These are phyloP conservation scores for Penicillium palitans DNA, from an alignment of 2,329 filamentous ascomycete species.

Conservation along the genomic window DNA sequence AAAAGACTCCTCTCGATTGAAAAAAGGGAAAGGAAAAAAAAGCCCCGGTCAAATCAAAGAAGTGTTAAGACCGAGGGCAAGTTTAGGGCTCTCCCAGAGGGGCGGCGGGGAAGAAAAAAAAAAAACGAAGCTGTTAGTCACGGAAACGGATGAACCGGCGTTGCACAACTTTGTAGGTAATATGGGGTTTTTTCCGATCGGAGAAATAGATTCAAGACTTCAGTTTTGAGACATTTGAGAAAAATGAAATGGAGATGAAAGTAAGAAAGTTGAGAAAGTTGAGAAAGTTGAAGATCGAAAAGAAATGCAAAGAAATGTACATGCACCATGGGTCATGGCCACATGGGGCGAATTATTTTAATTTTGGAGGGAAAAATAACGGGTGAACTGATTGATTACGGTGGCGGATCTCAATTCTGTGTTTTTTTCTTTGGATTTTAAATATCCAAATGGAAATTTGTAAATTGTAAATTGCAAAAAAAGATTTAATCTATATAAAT, in stretches of 20 bases:
- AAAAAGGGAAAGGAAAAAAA: slow-evolving; percentile 19
- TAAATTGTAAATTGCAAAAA: neutral
- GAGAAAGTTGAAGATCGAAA: neutral
- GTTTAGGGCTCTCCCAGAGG: slow-evolving; percentile 24
- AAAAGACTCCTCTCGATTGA: slow-evolving; percentile 36
- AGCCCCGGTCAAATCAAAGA: slow-evolving; percentile 21
- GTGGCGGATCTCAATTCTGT: slow-evolving; percentile 6
- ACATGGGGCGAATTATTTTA: slow-evolving; percentile 12
- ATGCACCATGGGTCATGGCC: slow-evolving; percentile 11
- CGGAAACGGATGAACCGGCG: slow-evolving; percentile 27
- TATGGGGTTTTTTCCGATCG: neutral
- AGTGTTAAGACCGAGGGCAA: slow-evolving; percentile 13
- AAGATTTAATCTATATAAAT: neutral
- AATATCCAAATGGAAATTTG: too few species aligned
- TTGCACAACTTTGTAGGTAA: slow-evolving; percentile 12
- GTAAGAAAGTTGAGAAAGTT: neutral
- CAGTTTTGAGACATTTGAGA: neutral
- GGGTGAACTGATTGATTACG: slow-evolving; percentile 7
- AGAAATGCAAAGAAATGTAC: neutral
- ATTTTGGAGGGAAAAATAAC: neutral
- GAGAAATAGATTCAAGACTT: neutral
- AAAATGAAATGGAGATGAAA: neutral
- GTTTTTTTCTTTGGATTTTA: neutral
- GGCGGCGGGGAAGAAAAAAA: slow-evolving; percentile 24
- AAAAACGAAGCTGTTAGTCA: slow-evolving; percentile 39